A percentile compares a stretch with the other conserved stretches of the same genome.
These are phyloP conservation scores for Stellera chamaejasme DNA, from an alignment of 345 rosid species.

Conservation along the genomic window DNA sequence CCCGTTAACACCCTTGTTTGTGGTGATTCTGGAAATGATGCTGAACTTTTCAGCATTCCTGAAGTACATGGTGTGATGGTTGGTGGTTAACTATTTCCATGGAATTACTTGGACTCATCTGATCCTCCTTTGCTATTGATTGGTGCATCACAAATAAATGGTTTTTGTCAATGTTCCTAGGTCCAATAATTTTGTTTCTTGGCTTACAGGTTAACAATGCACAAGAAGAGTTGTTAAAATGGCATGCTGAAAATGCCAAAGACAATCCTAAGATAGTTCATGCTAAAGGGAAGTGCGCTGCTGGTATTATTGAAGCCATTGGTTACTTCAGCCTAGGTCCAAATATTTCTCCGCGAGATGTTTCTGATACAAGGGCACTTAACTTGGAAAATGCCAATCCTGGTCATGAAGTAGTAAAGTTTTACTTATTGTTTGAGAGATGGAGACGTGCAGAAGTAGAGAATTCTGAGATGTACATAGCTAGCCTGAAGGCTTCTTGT, in stretches of 20 bases:
- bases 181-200: background rate
- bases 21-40: constrained; percentile 99
- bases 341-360: constrained; percentile 78
- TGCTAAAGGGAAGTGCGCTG: constrained; percentile 84
- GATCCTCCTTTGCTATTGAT: constrained; percentile 1
- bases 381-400: constrained; percentile 34
- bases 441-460: constrained; percentile 94
- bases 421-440: constrained; percentile 73
- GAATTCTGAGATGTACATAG: constrained; percentile 50
- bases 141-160: background rate
- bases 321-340: constrained; percentile 91
- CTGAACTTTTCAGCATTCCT: constrained; percentile 88
- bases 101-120: constrained; percentile 2
- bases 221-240: constrained; percentile 91
- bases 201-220: constrained; percentile 81
- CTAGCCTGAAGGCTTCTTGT: constrained; percentile 56
- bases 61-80: constrained; percentile 95
- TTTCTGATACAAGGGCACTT: constrained; percentile 32
- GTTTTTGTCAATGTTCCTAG: constrained; percentile 1
- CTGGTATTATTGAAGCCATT: constrained; percentile 86
- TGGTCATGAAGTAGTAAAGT: constrained; percentile 52
- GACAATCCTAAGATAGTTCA: constrained; percentile 71
- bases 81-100: constrained; percentile 17
- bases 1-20: constrained; percentile 89
- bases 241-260: constrained; percentile 88